Base-by-base conservation (phyloP, 352 stramenopile genomes). In the Phytophthora palmivora region DNA sequence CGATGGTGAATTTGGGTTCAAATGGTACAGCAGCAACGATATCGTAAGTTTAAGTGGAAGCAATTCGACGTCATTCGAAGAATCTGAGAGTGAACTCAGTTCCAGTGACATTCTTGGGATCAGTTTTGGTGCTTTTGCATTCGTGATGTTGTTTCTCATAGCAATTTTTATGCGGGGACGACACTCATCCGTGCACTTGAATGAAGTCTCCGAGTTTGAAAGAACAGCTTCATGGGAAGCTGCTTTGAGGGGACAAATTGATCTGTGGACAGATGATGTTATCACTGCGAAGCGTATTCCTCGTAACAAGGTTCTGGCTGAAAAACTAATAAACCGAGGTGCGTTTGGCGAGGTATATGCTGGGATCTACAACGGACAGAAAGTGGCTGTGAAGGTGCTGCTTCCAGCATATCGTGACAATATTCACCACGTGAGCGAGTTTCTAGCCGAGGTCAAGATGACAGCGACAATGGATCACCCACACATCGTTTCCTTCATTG, bases 371-470 rank as follows among this genome's bases (percentile, higher is more conserved):
- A 60, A 69, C 10, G 12, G 50, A 3, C 28, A 78, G 5, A 39
- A 60, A 34, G 71, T 86, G 0, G 68, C 74, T 0, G 64, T 84
- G 54, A 84, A 86, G 63, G 61, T 58, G 36, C 51, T 86, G 11
- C 48, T 73, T 4, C 61, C 65, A 6, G 53, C 69, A 0, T 67
- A 46, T 8, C 32, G 60, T 19, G 63, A 58, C 6, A 67, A 70
- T 39, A 19, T 74, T 11, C 11, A 33, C 4, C 39, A 72, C 3
- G 66, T 72, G 30, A 67, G 68, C 21, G 50, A 62, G 9, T 79
- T 86, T 49, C 52, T 78, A 4, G 60, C 55, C 0, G 74, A 86
- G 45, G 66, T 67, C 9, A 76, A 72, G 22, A 43, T 84, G 38
- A 69, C 70, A 33, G 58, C 63, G 2, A 48, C 36, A 7, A 66